phyloP scores from a whole-genome alignment of 495 filamentous ascomycete species.

The Hypoxylon lenormandii region DNA sequence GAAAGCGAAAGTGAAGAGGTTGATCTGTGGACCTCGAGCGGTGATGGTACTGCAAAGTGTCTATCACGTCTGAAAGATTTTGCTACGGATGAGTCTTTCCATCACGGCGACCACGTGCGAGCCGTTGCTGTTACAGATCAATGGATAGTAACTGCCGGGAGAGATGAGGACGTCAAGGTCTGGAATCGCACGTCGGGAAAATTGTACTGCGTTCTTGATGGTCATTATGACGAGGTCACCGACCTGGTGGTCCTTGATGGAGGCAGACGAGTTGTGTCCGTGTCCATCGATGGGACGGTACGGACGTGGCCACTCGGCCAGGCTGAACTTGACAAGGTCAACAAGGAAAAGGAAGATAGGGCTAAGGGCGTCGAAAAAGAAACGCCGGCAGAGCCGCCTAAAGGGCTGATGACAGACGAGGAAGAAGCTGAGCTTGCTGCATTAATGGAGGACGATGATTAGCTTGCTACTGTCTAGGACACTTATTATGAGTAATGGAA shows the following conservation, averaged over 20 bases:
- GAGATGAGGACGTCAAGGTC: conserved; percentile 90
- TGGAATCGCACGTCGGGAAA: conserved; percentile 82
- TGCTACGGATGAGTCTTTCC: conserved; percentile 74
- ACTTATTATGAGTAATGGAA: neutral
- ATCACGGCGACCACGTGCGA: conserved; percentile 89
- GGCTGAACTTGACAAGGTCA: conserved; percentile 69
- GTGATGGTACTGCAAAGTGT: conserved; percentile 84
- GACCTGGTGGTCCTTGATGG: conserved; percentile 73
- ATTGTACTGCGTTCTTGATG: conserved; percentile 79
- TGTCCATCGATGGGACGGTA: conserved; percentile 88
- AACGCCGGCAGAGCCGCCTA: conserved; percentile 54
- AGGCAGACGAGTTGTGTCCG: conserved; percentile 73
- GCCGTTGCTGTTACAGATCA: conserved; percentile 78
- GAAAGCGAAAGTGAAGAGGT: conserved; percentile 67
- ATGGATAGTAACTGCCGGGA: conserved; percentile 90
- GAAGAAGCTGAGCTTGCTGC: conserved; percentile 89
- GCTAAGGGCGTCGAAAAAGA: conserved; percentile 62
- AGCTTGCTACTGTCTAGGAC: conserved; percentile 27
- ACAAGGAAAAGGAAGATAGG: conserved; percentile 65
- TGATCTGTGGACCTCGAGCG: conserved; percentile 91
- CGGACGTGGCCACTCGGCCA: conserved; percentile 80
- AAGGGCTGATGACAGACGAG: conserved; percentile 74
- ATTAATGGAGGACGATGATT: conserved; percentile 81
- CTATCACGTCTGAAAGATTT: conserved; percentile 73
- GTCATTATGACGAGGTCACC: conserved; percentile 93